Conservation (phyloP, 768 basidiomycete species). For the Pulveroboletus sp. region DNA sequence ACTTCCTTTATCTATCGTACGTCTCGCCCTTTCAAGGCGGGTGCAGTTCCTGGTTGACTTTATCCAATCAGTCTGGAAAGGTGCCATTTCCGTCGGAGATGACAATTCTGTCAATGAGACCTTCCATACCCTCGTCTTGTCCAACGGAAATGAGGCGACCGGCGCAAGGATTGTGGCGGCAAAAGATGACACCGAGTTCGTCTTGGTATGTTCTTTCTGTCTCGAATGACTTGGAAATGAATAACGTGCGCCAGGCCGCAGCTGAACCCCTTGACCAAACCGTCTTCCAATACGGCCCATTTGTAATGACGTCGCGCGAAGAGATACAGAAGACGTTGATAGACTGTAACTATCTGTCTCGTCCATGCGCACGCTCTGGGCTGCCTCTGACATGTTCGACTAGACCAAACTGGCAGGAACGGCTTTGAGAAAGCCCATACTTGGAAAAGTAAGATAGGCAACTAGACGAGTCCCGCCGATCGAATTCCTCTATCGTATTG, state of each 20-base stretch:
- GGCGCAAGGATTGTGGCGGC: slow-evolving; percentile 64
- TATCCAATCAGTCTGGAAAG: slow-evolving; percentile 35
- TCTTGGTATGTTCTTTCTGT: slow-evolving; percentile 48
- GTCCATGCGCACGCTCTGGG: not conserved
- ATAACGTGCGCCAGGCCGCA: slow-evolving; percentile 47
- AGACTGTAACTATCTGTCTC: slow-evolving; percentile 56
- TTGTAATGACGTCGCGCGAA: slow-evolving; percentile 77
- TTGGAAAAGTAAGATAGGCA: slow-evolving; percentile 82
- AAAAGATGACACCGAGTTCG: slow-evolving; percentile 63
- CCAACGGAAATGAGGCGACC: slow-evolving; percentile 49
- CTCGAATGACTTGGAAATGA: not conserved
- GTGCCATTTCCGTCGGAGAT: slow-evolving; percentile 57
- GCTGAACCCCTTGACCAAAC: slow-evolving; percentile 88
- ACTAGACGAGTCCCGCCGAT: slow-evolving; percentile 6
- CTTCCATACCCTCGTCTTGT: slow-evolving; percentile 84
- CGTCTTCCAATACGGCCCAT: slow-evolving; percentile 83
- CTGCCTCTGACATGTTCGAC: slow-evolving; percentile 6
- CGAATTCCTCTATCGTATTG: not conserved
- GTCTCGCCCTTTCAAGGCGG: slow-evolving; percentile 19
- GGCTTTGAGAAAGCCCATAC: slow-evolving; percentile 88
- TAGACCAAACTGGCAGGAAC: slow-evolving; percentile 70
- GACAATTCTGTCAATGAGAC: slow-evolving; percentile 42
- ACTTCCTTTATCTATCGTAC: slow-evolving; percentile 82
- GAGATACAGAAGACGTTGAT: slow-evolving; percentile 79
- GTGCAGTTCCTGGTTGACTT: not conserved